Evolutionary conservation across 208 protist species (phyloP).

Genomic region (Acanthamoeba healyi): DNA sequence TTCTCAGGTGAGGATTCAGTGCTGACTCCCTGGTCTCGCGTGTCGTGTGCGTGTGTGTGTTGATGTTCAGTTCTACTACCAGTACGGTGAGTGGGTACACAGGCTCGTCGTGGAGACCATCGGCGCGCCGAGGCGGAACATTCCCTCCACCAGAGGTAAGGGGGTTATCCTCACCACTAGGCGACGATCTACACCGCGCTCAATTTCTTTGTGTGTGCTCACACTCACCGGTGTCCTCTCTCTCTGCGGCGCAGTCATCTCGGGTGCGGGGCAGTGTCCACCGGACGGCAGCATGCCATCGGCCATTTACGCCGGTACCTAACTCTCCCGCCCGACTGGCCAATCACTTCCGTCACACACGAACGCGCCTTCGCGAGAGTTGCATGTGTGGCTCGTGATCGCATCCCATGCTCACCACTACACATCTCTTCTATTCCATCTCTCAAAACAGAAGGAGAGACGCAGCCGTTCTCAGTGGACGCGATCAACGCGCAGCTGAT

Average conservation of each 20-base stretch:
- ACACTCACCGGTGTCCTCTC: neutral
- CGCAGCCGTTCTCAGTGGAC: neutral
- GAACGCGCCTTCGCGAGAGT: no score
- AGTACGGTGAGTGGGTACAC: slow-evolving; percentile 39
- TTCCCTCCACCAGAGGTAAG: slow-evolving; percentile 44
- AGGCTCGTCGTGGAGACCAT: slow-evolving; percentile 23
- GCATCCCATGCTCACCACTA: no score
- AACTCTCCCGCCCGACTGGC: no score
- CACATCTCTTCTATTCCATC: no score
- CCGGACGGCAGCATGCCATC: slow-evolving; percentile 3
- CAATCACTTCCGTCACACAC: no score
- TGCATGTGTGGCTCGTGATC: no score
- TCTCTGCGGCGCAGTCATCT: slow-evolving; percentile 26
- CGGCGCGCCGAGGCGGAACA: slow-evolving; percentile 48
- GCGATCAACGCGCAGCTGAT: slow-evolving; percentile 53
- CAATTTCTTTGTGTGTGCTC: neutral
- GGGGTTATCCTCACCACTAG: no score
- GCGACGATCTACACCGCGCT: neutral
- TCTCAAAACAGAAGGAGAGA: neutral
- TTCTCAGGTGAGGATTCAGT: neutral
- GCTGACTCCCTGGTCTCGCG: neutral
- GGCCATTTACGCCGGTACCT: neutral
- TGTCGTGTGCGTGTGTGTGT: neutral
- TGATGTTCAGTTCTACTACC: slow-evolving; percentile 14
- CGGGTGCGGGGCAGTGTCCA: neutral